Evolutionary conservation across 371 early-diverging fungal species (phyloP), one percentile per base, ranked within the genome.

Genomic region (Smittium culicis): DNA sequence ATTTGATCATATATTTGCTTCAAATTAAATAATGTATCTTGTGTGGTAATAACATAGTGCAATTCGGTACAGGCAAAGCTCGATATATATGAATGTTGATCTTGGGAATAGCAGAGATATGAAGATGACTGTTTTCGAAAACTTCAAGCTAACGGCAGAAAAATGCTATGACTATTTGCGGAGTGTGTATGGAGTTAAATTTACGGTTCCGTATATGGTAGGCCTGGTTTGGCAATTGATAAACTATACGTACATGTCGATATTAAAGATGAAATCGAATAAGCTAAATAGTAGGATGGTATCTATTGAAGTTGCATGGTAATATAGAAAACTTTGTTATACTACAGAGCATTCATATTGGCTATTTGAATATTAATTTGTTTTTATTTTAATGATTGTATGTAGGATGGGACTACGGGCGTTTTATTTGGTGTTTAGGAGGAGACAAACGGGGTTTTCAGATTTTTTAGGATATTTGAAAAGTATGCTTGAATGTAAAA

Each of bases 201-300:
- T 63, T 33, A 31, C n/a, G 31, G n/a, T 35, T 30, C 24, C 20
- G 14, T 63, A 30, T 45, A 14, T 35, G 5, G 27, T 66, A 20
- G 28, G 35, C n/a, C n/a, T 66, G 2, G 2, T 34, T 14, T 59
- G 54, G 0, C 82, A 89, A 1, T 66, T 82, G 20, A 68, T 84
- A 45, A 92, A 91, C 67, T 68, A 91, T n/a, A 85, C 55, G 67
- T 60, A 54, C 67, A 74, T 61, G 57, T 32, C 30, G 62, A 29
- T 20, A 67, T 61, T 17, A 59, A 66, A 2, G 25, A 55, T 32
- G 61, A 45, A n/a, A 66, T 68, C 24, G 54, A 70, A 16, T 56
- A 66, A 34, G 69, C 72, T 16, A 34, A 56, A 8, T 32, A 72
- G 14, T 34, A 59, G 33, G 61, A 66, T 24, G 72, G 5, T 59